phyloP scores from a whole-genome alignment of 441 rosid species.

The Populus tomentosa region DNA sequence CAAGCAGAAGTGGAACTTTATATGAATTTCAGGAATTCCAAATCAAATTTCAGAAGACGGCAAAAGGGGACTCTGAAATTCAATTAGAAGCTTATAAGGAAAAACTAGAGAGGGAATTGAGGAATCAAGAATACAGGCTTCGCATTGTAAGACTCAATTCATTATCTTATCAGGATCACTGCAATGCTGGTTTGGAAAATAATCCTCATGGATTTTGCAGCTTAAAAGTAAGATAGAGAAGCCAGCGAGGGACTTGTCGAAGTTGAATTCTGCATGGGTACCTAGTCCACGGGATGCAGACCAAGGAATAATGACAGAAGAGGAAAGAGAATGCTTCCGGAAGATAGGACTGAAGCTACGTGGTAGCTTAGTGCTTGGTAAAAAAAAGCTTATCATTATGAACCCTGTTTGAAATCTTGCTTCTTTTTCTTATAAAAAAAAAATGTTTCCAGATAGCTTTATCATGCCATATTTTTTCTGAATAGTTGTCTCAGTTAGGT shows the following conservation, averaged over 20 bases:
- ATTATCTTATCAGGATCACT: constrained; percentile 4
- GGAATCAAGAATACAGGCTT: constrained; percentile 59
- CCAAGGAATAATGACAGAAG: constrained; percentile 60
- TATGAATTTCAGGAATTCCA: constrained; percentile 58
- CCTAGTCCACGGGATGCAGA: constrained; percentile 49
- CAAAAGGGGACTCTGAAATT: constrained; percentile 31
- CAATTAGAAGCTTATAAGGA: constrained; percentile 51
- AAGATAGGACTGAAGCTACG: constrained; percentile 65
- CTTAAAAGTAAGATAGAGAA: constrained; percentile 58
- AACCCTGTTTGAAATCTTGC: not conserved
- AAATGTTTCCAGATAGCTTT: not conserved
- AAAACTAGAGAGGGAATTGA: constrained; percentile 50
- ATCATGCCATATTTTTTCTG: not conserved
- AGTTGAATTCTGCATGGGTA: constrained; percentile 48
- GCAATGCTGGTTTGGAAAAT: constrained; percentile 6
- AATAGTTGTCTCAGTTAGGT: not conserved
- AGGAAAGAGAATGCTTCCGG: constrained; percentile 74
- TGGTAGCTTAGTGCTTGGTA: constrained; percentile 67
- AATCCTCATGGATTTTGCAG: constrained; percentile 36
- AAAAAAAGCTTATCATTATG: constrained; percentile 3
- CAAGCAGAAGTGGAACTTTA: constrained; percentile 57
- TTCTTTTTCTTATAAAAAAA: not conserved
- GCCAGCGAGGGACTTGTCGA: constrained; percentile 41
- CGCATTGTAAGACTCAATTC: constrained; percentile 46
- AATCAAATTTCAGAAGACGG: constrained; percentile 33